These are phyloP conservation scores for Nemania serpens DNA, from an alignment of 2,329 filamentous ascomycete species.

Conservation along the genomic window DNA sequence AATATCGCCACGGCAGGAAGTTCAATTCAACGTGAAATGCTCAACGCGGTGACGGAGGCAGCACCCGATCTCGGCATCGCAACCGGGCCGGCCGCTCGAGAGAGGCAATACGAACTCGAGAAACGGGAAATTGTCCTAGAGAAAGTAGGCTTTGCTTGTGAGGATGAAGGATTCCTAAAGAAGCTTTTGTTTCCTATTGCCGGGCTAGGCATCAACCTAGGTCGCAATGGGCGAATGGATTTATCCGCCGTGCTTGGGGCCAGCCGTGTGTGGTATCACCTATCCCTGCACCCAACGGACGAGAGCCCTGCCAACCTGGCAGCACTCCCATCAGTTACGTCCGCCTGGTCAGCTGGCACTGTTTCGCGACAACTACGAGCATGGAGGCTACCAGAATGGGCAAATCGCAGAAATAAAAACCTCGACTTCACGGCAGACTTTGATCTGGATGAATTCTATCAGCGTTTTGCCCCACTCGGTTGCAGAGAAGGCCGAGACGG, in stretches of 20 bases:
- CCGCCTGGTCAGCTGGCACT: slow-evolving; percentile 89
- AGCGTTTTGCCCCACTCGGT: slow-evolving; percentile 80
- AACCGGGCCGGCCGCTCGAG: slow-evolving; percentile 67
- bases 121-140: slow-evolving; percentile 83
- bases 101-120: slow-evolving; percentile 79
- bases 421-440: slow-evolving; percentile 98
- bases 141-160: slow-evolving; percentile 80
- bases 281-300: slow-evolving; percentile 89
- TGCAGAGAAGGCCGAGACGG: slow-evolving; percentile 91
- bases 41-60: slow-evolving; percentile 75
- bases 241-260: slow-evolving; percentile 74
- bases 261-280: slow-evolving; percentile 93
- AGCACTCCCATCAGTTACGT: slow-evolving; percentile 72
- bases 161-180: slow-evolving; percentile 81
- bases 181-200: slow-evolving; percentile 79
- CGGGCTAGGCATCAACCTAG: slow-evolving; percentile 79
- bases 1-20: slow-evolving; percentile 74
- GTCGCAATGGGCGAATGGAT: slow-evolving; percentile 78
- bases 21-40: slow-evolving; percentile 86
- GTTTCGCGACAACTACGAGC: slow-evolving; percentile 91
- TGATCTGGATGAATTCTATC: slow-evolving; percentile 87
- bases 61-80: slow-evolving; percentile 80
- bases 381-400: slow-evolving; percentile 96
- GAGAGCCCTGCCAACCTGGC: slow-evolving; percentile 77
- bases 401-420: slow-evolving; percentile 86